Conservation (phyloP, 106 monocot species). For the Hemerocallis citrina region DNA sequence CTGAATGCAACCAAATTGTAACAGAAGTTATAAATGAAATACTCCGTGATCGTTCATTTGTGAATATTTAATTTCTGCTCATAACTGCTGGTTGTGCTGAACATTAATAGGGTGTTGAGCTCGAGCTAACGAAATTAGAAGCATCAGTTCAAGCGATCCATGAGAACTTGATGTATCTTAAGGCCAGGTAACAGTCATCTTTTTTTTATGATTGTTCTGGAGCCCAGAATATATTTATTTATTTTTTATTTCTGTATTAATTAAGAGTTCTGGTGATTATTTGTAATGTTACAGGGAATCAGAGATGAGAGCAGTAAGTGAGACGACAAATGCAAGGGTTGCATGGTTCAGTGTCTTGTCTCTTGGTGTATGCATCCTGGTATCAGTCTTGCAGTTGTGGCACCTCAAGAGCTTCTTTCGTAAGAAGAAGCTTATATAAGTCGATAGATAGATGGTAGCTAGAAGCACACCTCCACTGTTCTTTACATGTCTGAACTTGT, state of each 20-base stretch:
- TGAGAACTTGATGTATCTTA: constrained; percentile 75
- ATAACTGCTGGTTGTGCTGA: not conserved
- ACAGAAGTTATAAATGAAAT: too few species aligned
- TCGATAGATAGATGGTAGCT: too few species aligned
- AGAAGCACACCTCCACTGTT: too few species aligned
- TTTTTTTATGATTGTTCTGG: not conserved
- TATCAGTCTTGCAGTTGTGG: constrained; percentile 65
- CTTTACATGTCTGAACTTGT: too few species aligned
- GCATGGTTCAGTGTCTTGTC: constrained; percentile 86
- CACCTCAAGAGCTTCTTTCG: constrained; percentile 59
- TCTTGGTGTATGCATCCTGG: constrained; percentile 53
- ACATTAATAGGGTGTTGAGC: constrained; percentile 63
- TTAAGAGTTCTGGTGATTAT: constrained; percentile 2
- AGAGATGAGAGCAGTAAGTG: constrained; percentile 79
- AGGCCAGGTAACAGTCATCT: constrained; percentile 40
- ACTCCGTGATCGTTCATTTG: too few species aligned
- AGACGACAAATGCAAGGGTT: constrained; percentile 73
- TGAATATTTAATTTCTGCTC: too few species aligned
- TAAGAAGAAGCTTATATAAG: constrained; percentile 90
- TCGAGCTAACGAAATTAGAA: constrained; percentile 76
- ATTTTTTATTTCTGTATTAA: not conserved
- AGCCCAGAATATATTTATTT: not conserved
- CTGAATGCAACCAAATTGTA: too few species aligned
- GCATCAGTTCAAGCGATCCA: constrained; percentile 65
- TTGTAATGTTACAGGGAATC: constrained; percentile 52